Conservation (phyloP, 305 asterid species). For the Fraxinus albicans region DNA sequence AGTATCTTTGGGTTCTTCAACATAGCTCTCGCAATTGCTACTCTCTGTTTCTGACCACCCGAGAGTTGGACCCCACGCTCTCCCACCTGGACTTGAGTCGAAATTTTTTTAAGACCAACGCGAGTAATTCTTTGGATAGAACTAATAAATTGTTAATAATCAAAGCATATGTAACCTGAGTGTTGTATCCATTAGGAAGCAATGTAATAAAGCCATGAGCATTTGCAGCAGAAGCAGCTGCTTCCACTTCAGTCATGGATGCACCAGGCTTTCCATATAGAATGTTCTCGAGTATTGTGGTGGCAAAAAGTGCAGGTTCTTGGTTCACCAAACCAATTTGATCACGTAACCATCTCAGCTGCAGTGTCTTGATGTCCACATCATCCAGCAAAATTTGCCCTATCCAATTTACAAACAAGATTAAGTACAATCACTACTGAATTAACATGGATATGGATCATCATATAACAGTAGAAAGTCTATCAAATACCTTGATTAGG, state of each 20-base stretch:
- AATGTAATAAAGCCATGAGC: constrained; percentile 87
- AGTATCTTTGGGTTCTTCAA: not conserved
- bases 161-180: constrained; percentile 52
- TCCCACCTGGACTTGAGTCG: not conserved
- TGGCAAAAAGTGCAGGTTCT: constrained; percentile 98
- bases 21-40: constrained; percentile 12
- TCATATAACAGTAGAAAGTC: not conserved
- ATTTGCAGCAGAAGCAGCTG: constrained; percentile 93
- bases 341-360: constrained; percentile 90
- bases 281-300: constrained; percentile 92
- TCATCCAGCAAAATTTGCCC: constrained; percentile 86
- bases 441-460: not conserved
- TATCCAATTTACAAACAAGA: constrained; percentile 28
- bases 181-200: constrained; percentile 93
- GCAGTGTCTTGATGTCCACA: constrained; percentile 80
- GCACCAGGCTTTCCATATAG: constrained; percentile 94
- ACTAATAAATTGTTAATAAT: not conserved
- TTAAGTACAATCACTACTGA: not conserved
- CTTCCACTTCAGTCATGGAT: constrained; percentile 88
- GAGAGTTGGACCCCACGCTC: constrained; percentile 7
- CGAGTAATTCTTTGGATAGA: not conserved
- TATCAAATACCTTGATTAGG: constrained; percentile 71
- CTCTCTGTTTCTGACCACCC: constrained; percentile 8
- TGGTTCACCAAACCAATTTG: constrained; percentile 98
- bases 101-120: not conserved